Percentiles rank a stretch among this genome's conserved stretches.
Evolutionary conservation across 2,329 filamentous ascomycete genomes (phyloP).

Genomic region (Spiromastix sp.): DNA sequence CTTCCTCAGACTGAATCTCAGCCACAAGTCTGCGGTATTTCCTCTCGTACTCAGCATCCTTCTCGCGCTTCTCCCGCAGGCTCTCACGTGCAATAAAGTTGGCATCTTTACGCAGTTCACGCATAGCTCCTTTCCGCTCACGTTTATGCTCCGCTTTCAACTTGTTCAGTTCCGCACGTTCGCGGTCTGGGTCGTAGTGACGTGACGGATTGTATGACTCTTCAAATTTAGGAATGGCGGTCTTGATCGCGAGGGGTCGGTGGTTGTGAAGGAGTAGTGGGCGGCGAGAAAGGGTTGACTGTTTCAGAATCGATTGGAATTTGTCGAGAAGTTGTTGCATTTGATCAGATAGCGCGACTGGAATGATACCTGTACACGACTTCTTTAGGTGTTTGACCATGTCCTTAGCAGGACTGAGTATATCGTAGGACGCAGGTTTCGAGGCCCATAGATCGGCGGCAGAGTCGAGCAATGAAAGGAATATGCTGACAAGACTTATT

Average conservation of each 20-base stretch:
- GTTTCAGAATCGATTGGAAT: constrained; percentile 37
- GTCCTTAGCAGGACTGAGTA: constrained; percentile 55
- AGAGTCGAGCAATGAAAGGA: constrained; percentile 54
- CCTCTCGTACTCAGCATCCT: constrained; percentile 87
- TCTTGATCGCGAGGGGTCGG: constrained; percentile 76
- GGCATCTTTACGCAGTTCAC: constrained; percentile 89
- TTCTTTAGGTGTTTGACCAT: constrained; percentile 54
- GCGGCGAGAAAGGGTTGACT: constrained; percentile 57
- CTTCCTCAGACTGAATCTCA: constrained; percentile 93
- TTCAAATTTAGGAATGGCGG: constrained; percentile 87
- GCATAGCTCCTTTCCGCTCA: constrained; percentile 87
- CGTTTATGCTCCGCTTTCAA: constrained; percentile 86
- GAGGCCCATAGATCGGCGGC: constrained; percentile 64
- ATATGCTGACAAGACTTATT: constrained; percentile 50
- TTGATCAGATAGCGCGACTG: constrained; percentile 23
- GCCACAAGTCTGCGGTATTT: constrained; percentile 88
- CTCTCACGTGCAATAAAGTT: constrained; percentile 88
- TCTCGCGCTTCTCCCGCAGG: constrained; percentile 83
- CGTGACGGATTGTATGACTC: constrained; percentile 88
- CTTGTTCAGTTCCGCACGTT: constrained; percentile 75
- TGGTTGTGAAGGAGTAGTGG: constrained; percentile 86
- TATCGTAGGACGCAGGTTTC: constrained; percentile 67
- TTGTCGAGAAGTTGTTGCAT: constrained; percentile 23
- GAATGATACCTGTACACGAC: constrained; percentile 41
- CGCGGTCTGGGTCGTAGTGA: constrained; percentile 93